Evolutionary conservation across 2,329 filamentous ascomycete species (phyloP).

Genomic region (Sodiomyces alkalinus): DNA sequence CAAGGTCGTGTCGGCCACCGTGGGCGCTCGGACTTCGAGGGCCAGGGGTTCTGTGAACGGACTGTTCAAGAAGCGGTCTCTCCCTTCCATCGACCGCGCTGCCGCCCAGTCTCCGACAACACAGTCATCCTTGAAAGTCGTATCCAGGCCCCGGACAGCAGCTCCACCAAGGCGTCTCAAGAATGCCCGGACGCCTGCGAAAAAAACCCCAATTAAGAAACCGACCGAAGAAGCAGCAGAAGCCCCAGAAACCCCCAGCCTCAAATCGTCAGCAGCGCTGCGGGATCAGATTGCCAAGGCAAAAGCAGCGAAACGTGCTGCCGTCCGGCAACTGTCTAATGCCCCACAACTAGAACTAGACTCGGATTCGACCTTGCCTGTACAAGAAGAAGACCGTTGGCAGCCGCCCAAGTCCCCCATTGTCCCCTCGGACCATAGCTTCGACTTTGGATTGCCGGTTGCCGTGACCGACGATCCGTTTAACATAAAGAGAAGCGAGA

Average conservation of each 20-base stretch:
- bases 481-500: slow-evolving; percentile 45
- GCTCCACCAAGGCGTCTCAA: slow-evolving; percentile 5
- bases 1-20: slow-evolving; percentile 30
- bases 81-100: slow-evolving; percentile 22
- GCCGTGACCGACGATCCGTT: slow-evolving; percentile 43
- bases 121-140: slow-evolving; percentile 4
- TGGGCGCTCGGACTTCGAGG: slow-evolving; percentile 29
- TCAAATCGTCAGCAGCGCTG: slow-evolving; percentile 64
- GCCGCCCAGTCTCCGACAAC: slow-evolving; percentile 6
- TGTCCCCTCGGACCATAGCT: slow-evolving; percentile 26
- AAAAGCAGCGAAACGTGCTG: slow-evolving; percentile 60
- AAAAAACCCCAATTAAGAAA: neutral
- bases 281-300: slow-evolving; percentile 88
- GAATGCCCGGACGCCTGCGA: neutral
- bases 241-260: slow-evolving; percentile 10
- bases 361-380: neutral
- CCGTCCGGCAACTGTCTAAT: slow-evolving; percentile 20
- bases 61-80: slow-evolving; percentile 39
- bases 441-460: slow-evolving; percentile 30
- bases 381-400: neutral
- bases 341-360: slow-evolving; percentile 10
- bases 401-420: slow-evolving; percentile 16
- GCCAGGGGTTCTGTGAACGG: slow-evolving; percentile 36
- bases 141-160: too few relatives aligned
- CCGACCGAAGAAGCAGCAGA: slow-evolving; percentile 10